Conservation (phyloP, 1,139 yeast genomes). For the Ashbya aceris region DNA sequence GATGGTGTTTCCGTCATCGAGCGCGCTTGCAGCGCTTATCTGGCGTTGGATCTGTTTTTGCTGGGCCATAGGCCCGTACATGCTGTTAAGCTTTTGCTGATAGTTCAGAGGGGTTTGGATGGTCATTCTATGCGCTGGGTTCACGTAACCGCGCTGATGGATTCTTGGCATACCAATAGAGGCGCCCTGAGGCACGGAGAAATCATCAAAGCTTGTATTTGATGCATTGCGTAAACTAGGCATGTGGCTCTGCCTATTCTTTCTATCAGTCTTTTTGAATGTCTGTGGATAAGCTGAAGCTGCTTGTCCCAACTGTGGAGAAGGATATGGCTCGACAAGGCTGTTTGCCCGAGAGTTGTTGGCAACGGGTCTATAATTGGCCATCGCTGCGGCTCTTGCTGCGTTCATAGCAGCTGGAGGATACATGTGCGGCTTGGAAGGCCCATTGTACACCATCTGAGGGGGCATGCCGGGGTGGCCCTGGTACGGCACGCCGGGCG, state of each 20-base stretch:
- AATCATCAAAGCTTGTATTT: conserved; percentile 18
- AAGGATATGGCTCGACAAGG: background rate
- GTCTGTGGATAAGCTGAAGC: conserved; percentile 17
- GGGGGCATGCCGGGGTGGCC: conserved; percentile 7
- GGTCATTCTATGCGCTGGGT: background rate
- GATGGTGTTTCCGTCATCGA: background rate
- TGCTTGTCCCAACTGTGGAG: background rate
- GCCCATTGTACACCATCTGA: conserved; percentile 3
- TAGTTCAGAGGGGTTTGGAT: background rate
- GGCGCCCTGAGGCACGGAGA: conserved; percentile 9
- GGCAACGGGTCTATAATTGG: background rate
- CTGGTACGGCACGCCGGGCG: no score
- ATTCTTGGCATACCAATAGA: no score
- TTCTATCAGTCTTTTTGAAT: conserved; percentile 30
- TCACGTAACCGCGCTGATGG: background rate
- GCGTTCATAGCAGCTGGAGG: background rate
- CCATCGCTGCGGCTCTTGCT: background rate
- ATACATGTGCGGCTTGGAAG: background rate
- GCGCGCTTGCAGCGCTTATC: background rate
- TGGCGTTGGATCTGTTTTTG: background rate
- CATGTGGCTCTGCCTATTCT: conserved; percentile 29
- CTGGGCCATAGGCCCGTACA: background rate
- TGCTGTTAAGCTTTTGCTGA: background rate
- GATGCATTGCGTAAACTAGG: conserved; percentile 28
- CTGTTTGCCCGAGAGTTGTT: conserved; percentile 2